These are phyloP conservation scores for Pseudocercospora fijiensis DNA, from an alignment of 2,329 filamentous ascomycete genomes.

Conservation along the genomic window DNA sequence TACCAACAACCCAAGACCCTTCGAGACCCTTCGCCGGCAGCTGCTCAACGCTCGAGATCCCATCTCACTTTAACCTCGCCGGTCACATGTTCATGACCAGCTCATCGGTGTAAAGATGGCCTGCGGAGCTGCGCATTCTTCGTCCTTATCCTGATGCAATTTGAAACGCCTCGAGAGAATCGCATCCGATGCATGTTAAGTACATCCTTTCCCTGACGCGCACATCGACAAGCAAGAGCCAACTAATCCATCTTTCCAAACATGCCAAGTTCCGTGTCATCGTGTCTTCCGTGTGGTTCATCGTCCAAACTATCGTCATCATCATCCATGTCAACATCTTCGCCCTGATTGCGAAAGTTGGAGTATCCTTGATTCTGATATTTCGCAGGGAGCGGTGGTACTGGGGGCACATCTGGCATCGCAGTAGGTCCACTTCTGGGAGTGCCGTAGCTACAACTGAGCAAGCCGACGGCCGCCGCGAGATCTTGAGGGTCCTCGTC, in stretches of 20 bases:
- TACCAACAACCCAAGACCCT: neutral
- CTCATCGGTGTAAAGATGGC: slow-evolving; percentile 31
- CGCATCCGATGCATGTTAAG: slow-evolving; percentile 12
- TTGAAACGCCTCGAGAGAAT: slow-evolving; percentile 20
- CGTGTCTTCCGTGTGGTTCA: slow-evolving; percentile 54
- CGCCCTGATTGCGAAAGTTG: slow-evolving; percentile 35
- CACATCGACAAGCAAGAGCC: slow-evolving; percentile 10
- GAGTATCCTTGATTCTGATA: slow-evolving; percentile 57
- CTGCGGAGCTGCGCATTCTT: slow-evolving; percentile 32
- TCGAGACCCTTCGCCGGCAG: slow-evolving; percentile 11
- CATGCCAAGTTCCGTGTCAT: slow-evolving; percentile 92
- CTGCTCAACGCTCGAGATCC: slow-evolving; percentile 34
- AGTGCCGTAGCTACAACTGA: slow-evolving; percentile 89
- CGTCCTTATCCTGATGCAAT: slow-evolving; percentile 20
- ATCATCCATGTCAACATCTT: slow-evolving; percentile 50
- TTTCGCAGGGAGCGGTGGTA: slow-evolving; percentile 79
- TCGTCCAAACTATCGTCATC: slow-evolving; percentile 50
- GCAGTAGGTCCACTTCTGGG: slow-evolving; percentile 64
- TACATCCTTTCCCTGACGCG: slow-evolving; percentile 6
- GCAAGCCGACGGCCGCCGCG: slow-evolving; percentile 83
- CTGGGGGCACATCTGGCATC: slow-evolving; percentile 76
- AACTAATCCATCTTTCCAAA: slow-evolving; percentile 83
- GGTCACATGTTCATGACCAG: slow-evolving; percentile 11
- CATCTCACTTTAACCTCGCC: slow-evolving; percentile 40
- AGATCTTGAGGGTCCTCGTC: slow-evolving; percentile 84